A percentile compares a stretch with the other conserved stretches of the same genome.
These are phyloP conservation scores for Penicillium capsulatum DNA, from an alignment of 2,329 filamentous ascomycete species.

Conservation along the genomic window DNA sequence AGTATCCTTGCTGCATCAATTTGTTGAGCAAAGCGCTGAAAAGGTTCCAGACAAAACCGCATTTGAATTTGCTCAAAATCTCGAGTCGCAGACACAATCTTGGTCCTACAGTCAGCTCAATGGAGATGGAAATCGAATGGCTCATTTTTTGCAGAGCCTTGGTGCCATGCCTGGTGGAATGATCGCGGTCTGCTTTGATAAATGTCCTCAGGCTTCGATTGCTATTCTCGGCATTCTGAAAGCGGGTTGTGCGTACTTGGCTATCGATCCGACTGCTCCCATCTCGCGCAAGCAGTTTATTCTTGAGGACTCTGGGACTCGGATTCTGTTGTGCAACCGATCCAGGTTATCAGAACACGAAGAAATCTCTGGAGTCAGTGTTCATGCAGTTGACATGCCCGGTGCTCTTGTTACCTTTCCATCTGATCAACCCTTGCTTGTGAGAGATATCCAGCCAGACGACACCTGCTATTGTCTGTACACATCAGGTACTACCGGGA, in stretches of 20 bases:
- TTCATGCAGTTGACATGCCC: conserved; percentile 47
- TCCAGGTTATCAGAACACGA: conserved; percentile 41
- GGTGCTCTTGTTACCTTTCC: conserved; percentile 35
- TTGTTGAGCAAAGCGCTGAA: conserved; percentile 64
- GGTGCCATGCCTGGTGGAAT: conserved; percentile 56
- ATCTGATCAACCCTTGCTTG: conserved; percentile 31
- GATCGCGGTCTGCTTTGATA: conserved; percentile 75
- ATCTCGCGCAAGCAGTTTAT: conserved; percentile 72
- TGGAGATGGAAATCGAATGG: conserved; percentile 65
- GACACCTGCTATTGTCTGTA: conserved; percentile 79
- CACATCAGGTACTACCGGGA: conserved; percentile 81
- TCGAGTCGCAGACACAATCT: conserved; percentile 48
- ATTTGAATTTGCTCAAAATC: conserved; percentile 66
- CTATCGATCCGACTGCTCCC: conserved; percentile 72
- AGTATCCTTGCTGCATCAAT: conserved; percentile 65
- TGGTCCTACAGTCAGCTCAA: conserved; percentile 79
- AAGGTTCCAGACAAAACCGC: conserved; percentile 59
- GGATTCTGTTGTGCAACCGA: conserved; percentile 58
- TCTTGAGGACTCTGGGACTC: conserved; percentile 65
- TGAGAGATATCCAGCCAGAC: conserved; percentile 41
- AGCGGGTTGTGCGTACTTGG: conserved; percentile 74
- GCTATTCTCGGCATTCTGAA: conserved; percentile 78
- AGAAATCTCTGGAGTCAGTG: conserved; percentile 31
- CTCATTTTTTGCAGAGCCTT: conserved; percentile 56
- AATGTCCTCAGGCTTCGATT: conserved; percentile 79